Conservation (phyloP, 495 filamentous ascomycete genomes). For the Talaromyces thailandensis region DNA sequence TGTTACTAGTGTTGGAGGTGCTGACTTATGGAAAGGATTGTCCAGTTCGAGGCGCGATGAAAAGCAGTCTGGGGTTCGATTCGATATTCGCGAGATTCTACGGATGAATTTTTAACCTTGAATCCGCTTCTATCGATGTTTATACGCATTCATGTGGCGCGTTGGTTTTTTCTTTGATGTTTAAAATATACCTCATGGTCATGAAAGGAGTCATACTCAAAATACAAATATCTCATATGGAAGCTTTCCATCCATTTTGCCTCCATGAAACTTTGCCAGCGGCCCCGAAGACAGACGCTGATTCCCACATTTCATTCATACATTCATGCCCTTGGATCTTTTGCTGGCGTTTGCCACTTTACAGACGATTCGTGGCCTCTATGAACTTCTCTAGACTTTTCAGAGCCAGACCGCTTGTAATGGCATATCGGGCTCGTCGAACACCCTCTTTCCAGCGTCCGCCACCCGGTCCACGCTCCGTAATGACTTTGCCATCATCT, state of each 20-base stretch:
- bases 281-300: not conserved
- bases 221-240: not conserved
- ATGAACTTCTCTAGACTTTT: conserved; percentile 63
- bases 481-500: conserved; percentile 63
- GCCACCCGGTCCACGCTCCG: conserved; percentile 71
- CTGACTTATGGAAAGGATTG: conserved; percentile 54
- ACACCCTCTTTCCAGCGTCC: conserved; percentile 91
- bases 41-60: conserved; percentile 93
- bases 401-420: conserved; percentile 73
- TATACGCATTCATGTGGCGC: conserved; percentile 3
- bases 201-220: not conserved
- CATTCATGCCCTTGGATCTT: not conserved
- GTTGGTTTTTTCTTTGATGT: not conserved
- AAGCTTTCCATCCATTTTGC: not conserved
- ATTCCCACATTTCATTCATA: not conserved
- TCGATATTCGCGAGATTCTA: not conserved
- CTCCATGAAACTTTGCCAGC: not conserved
- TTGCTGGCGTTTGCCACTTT: not conserved
- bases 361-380: conserved; percentile 40
- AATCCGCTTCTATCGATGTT: not conserved
- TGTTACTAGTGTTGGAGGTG: not conserved
- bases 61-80: not conserved
- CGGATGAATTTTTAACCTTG: not conserved
- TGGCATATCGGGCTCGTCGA: conserved; percentile 70
- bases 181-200: not conserved